Conservation (phyloP, 116 monocot genomes). For the Iris pallida region DNA sequence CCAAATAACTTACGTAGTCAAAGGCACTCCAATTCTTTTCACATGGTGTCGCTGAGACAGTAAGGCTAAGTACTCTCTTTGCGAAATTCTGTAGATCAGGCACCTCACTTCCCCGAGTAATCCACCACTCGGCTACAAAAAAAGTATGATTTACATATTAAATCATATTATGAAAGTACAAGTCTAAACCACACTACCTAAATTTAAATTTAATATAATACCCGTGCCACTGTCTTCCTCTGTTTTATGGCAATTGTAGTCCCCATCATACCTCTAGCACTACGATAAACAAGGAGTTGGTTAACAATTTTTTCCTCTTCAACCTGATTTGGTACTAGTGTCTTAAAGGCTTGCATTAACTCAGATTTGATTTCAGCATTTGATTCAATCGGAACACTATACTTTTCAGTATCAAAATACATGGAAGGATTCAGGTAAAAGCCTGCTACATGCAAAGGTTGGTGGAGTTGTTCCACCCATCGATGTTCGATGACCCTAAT, state of each 20-base stretch:
- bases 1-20: not conserved
- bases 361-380: not conserved
- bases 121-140: not conserved
- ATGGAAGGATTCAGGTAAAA: slow-evolving; percentile 1
- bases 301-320: not conserved
- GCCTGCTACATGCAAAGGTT: not conserved
- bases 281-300: not conserved
- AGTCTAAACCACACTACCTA: too few species aligned
- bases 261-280: not conserved
- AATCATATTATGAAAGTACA: not conserved
- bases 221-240: not conserved
- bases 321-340: not conserved
- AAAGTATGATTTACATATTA: not conserved
- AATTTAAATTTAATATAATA: not conserved
- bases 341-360: not conserved
- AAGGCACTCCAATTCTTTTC: not conserved
- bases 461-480: not conserved
- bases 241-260: not conserved
- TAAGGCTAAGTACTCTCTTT: not conserved
- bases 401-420: not conserved
- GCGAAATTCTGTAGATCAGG: not conserved
- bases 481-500: not conserved
- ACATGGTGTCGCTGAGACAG: not conserved
- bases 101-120: not conserved
- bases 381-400: not conserved